phyloP scores from a whole-genome alignment of 176 grass and related monocot species.

The Phoenix roebelenii region DNA sequence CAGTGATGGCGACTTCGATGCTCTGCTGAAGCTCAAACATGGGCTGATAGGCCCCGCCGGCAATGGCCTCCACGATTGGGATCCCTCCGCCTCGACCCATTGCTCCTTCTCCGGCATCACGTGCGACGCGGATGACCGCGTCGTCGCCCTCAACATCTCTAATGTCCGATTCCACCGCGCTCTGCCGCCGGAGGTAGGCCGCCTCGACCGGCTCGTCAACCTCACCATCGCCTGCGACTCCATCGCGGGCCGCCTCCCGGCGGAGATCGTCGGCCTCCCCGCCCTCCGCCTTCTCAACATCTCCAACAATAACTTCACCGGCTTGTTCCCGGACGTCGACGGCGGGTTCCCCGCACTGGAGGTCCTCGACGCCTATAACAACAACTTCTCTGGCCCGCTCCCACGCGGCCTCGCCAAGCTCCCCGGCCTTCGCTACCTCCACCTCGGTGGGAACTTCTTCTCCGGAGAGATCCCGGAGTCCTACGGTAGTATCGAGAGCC shows the following conservation, averaged over 20 bases:
- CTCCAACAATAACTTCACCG: conserved; percentile 71
- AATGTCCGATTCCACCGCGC: conserved; percentile 28
- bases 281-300: conserved; percentile 63
- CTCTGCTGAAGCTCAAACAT: conserved; percentile 35
- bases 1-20: conserved; percentile 33
- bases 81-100: conserved; percentile 21
- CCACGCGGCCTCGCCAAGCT: conserved; percentile 4
- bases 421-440: conserved; percentile 37
- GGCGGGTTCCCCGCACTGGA: conserved; percentile 31
- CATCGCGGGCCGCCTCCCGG: conserved; percentile 28
- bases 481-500: conserved; percentile 32
- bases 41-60: conserved; percentile 15
- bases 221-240: conserved; percentile 49
- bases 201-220: conserved; percentile 43
- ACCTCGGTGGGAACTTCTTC: conserved; percentile 87
- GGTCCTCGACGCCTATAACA: conserved; percentile 74
- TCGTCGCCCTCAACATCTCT: conserved; percentile 54
- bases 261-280: conserved; percentile 14
- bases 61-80: conserved; percentile 53
- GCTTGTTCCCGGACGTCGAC: conserved; percentile 10
- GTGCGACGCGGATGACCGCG: conserved; percentile 37
- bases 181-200: conserved; percentile 31
- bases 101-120: conserved; percentile 49
- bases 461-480: conserved; percentile 40
- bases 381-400: conserved; percentile 62